phyloP scores from a whole-genome alignment of 176 grass and related monocot genomes.

The Zoysia pacifica region DNA sequence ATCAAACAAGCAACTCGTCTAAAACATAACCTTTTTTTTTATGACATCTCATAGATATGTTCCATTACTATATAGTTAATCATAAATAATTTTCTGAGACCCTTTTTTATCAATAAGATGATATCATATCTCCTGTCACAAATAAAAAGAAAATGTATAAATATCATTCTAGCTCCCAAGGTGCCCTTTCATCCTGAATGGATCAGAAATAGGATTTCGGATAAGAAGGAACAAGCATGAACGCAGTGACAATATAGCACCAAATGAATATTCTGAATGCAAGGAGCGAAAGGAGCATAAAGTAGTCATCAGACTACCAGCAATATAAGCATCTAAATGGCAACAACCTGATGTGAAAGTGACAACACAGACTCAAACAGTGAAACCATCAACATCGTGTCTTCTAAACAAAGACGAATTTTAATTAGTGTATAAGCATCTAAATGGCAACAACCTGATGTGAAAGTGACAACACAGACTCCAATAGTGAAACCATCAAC shows the following conservation, averaged over 20 bases:
- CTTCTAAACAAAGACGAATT: conserved; percentile 5
- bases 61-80: neutral
- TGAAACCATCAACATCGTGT: neutral
- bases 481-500: neutral
- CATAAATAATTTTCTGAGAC: neutral
- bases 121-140: neutral
- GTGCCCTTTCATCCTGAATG: conserved; percentile 5
- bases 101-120: conserved; percentile 7
- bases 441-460: conserved; percentile 11
- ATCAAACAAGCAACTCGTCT: neutral
- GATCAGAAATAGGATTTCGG: conserved; percentile 25
- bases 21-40: neutral
- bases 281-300: conserved; percentile 42
- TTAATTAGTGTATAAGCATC: neutral
- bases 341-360: conserved; percentile 18
- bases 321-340: conserved; percentile 16
- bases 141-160: neutral
- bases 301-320: conserved; percentile 27
- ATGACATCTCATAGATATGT: neutral
- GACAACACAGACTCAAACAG: conserved; percentile 12
- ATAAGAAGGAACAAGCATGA: conserved; percentile 58
- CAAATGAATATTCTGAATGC: conserved; percentile 50
- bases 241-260: conserved; percentile 9
- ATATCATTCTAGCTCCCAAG: neutral
- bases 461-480: conserved; percentile 22